These are phyloP conservation scores for Ceratobasidium sp. DNA, from an alignment of 1,284 basidiomycete genomes.

Conservation along the genomic window DNA sequence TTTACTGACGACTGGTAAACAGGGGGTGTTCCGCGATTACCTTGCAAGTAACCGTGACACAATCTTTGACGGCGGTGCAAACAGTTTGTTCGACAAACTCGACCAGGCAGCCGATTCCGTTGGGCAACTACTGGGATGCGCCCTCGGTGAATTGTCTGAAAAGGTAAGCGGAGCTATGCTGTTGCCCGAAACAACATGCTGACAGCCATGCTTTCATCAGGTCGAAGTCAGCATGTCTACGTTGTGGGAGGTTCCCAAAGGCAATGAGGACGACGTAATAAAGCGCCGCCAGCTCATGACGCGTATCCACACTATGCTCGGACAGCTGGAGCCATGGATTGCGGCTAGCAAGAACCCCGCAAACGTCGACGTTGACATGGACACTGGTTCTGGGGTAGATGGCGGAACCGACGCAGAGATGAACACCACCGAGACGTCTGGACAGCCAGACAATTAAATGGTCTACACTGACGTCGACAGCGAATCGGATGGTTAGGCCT, in stretches of 20 bases:
- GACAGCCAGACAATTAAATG: too few species aligned
- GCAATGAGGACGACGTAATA: constrained; percentile 60
- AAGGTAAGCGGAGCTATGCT: constrained; percentile 59
- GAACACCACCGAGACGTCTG: too few species aligned
- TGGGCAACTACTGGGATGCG: constrained; percentile 60
- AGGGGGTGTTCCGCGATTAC: constrained; percentile 63
- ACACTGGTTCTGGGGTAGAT: too few species aligned
- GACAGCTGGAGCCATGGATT: constrained; percentile 60
- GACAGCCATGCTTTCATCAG: constrained; percentile 52
- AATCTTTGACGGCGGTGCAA: constrained; percentile 66
- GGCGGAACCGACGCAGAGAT: too few species aligned
- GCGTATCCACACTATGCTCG: constrained; percentile 54
- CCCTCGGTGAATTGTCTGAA: constrained; percentile 63
- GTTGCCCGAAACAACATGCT: neutral
- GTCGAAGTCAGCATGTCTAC: constrained; percentile 69
- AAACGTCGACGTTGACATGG: too few species aligned
- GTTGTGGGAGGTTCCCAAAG: constrained; percentile 66
- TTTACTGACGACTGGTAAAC: too few species aligned
- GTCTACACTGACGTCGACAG: too few species aligned
- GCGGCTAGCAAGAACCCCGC: constrained; percentile 56
- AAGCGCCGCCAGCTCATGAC: constrained; percentile 59
- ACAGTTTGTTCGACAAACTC: constrained; percentile 62
- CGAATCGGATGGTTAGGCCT: too few species aligned
- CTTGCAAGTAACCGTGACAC: constrained; percentile 60
- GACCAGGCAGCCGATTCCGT: constrained; percentile 62